Evolutionary conservation across 352 stramenopile species (phyloP), one percentile per base, ranked within the genome.

Genomic region (Globisporangium nodosum): DNA sequence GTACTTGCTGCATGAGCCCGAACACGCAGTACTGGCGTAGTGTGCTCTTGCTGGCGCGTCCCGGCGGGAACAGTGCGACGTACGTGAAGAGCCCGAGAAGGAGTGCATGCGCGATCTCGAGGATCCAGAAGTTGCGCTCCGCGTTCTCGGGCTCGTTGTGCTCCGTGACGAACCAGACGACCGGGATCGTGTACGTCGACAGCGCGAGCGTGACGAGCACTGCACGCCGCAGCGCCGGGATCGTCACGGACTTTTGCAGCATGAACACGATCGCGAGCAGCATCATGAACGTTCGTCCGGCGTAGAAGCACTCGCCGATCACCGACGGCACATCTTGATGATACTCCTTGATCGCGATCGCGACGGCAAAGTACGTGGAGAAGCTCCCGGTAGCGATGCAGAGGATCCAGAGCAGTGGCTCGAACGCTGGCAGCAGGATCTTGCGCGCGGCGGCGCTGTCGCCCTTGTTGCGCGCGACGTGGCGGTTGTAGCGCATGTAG

Each of bases 401-500:
- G 16, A 81, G 60, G 21, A 72, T 71, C 73, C 73, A 82, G 4
- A 82, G 58, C 40, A 82, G 56, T 6, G 73, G 73, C 50, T 82
- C 71, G 31, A 81, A 81, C 9, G 73, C 65, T 0, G 73, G 73
- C 24, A 82, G 54, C 12, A 80, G 66, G 43, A 76, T 65, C 65
- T 89, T 89, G 54, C 78, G 65, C 7, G 76, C 65, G 13, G 78
- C 79, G 1, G 59, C 68, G 3, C 66, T 58, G 56, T 91, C 68
- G 13, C 81, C 74, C 30, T 65, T 70, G 55, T 61, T 54, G 39
- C 76, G 63, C 12, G 74, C 81, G 6, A 79, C 65, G 43, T 76
- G 59, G 16, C 81, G 76, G 54, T 86, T 85, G 54, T 72, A 71
- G 5, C 81, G 73, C 39, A 91, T 65, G 60, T 89, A 91, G 5